A percentile compares a stretch with the other conserved stretches of the same genome.
Conservation (phyloP, 192 early-diverging fungal species). For the Podila clonocystis region DNA sequence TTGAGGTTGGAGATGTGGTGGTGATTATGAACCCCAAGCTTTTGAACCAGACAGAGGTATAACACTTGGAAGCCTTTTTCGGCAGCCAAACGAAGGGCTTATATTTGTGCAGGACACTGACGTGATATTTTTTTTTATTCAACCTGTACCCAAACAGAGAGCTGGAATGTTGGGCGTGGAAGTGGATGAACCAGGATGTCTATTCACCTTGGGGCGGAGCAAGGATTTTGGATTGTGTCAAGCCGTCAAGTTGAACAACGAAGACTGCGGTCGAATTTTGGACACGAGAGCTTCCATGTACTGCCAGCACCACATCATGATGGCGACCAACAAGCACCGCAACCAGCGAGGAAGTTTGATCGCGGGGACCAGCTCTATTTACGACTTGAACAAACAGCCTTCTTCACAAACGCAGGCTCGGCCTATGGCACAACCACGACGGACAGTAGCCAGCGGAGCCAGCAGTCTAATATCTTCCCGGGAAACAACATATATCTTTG, state of each 20-base stretch:
- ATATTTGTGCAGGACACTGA: no score
- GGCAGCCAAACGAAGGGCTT: background rate
- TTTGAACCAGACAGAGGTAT: constrained; percentile 42
- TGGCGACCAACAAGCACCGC: constrained; percentile 34
- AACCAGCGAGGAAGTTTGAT: constrained; percentile 45
- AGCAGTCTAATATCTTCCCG: background rate
- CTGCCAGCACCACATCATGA: constrained; percentile 44
- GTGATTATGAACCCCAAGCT: constrained; percentile 39
- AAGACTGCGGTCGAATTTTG: constrained; percentile 27
- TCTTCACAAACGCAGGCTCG: background rate
- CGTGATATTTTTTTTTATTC: background rate
- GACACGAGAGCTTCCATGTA: constrained; percentile 30
- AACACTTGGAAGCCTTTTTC: background rate
- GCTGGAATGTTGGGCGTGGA: constrained; percentile 32
- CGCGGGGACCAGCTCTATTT: constrained; percentile 44
- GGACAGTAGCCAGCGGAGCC: background rate
- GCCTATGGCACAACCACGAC: constrained; percentile 1
- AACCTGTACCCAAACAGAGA: constrained; percentile 1
- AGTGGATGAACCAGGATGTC: constrained; percentile 31
- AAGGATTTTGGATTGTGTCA: constrained; percentile 32
- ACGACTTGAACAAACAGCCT: constrained; percentile 24
- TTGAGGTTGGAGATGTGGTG: constrained; percentile 30
- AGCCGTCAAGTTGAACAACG: constrained; percentile 30
- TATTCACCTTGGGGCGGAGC: constrained; percentile 23
- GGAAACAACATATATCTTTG: constrained; percentile 47